Percentiles rank a stretch among this genome's conserved stretches.
Evolutionary conservation across 1,284 basidiomycete genomes (phyloP).

Genomic region (Apiotrichum siamense): DNA sequence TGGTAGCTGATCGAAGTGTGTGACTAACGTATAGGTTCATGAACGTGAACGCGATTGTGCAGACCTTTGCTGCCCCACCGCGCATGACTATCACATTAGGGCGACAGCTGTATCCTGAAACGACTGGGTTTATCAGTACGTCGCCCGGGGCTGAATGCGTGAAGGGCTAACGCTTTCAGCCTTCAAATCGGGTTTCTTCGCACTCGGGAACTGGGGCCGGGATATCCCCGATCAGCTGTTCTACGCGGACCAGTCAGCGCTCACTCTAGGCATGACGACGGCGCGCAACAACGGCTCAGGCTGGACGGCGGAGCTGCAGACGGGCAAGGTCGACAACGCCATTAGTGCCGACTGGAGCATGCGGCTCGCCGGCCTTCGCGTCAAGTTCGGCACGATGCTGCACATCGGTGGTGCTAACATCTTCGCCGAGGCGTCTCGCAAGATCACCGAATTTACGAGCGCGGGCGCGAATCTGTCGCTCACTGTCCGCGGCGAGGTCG

Average conservation of each 20-base stretch:
- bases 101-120: slow-evolving; percentile 43
- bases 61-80: slow-evolving; percentile 43
- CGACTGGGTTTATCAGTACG: slow-evolving; percentile 46
- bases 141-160: neutral
- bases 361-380: slow-evolving; percentile 47
- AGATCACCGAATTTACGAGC: slow-evolving; percentile 35
- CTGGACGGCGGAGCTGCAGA: slow-evolving; percentile 43
- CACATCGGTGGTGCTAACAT: slow-evolving; percentile 25
- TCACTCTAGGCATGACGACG: slow-evolving; percentile 43
- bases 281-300: slow-evolving; percentile 28
- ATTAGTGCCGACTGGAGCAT: slow-evolving; percentile 46
- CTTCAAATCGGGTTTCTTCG: slow-evolving; percentile 48
- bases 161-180: slow-evolving; percentile 15
- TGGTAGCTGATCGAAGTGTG: neutral
- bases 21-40: slow-evolving; percentile 26
- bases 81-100: slow-evolving; percentile 48
- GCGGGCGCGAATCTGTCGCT: slow-evolving; percentile 33
- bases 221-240: slow-evolving; percentile 2
- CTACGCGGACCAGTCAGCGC: slow-evolving; percentile 28
- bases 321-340: slow-evolving; percentile 30
- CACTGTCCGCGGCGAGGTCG: slow-evolving; percentile 29
- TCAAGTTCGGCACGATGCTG: slow-evolving; percentile 46
- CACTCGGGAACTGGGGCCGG: slow-evolving; percentile 48
- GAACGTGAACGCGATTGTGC: slow-evolving; percentile 40
- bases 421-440: slow-evolving; percentile 40